Conservation (phyloP, 2,329 filamentous ascomycete species). For the Epichloe festucae region DNA sequence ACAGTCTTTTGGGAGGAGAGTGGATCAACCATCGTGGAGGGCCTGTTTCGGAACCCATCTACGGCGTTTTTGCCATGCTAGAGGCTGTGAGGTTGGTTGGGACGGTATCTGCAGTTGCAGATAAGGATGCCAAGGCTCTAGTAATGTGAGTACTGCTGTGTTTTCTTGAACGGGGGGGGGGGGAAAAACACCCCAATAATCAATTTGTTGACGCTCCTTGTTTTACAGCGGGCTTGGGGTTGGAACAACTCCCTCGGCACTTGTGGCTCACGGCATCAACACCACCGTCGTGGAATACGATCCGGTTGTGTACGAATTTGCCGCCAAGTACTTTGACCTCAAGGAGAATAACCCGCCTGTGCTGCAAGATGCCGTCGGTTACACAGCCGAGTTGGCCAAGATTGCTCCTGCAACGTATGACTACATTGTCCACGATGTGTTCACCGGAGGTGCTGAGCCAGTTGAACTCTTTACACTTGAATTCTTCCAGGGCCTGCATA, state of each 20-base stretch:
- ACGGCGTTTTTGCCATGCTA: conserved; percentile 90
- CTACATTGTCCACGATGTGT: conserved; percentile 96
- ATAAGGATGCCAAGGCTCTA: conserved; percentile 63
- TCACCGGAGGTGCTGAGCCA: conserved; percentile 90
- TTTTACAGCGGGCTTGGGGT: conserved; percentile 66
- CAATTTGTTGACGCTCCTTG: neutral
- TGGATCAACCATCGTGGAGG: conserved; percentile 53
- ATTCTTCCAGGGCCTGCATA: conserved; percentile 60
- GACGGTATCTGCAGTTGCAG: conserved; percentile 35
- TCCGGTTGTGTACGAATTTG: conserved; percentile 74
- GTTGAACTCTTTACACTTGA: conserved; percentile 75
- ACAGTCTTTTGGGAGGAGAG: conserved; percentile 85
- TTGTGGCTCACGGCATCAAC: conserved; percentile 77
- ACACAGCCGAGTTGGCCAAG: conserved; percentile 35
- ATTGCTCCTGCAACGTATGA: conserved; percentile 48
- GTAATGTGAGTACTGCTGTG: conserved; percentile 55
- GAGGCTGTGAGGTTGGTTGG: conserved; percentile 80
- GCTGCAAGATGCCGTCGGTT: conserved; percentile 71
- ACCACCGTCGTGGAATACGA: conserved; percentile 95
- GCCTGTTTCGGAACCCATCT: conserved; percentile 69
- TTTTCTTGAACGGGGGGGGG: neutral
- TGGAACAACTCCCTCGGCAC: conserved; percentile 70
- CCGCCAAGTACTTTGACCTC: conserved; percentile 69
- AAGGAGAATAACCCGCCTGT: conserved; percentile 65
- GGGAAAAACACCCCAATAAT: neutral